These are phyloP conservation scores for Pseudozyma sp. DNA, from an alignment of 1,284 basidiomycete species.

Conservation along the genomic window DNA sequence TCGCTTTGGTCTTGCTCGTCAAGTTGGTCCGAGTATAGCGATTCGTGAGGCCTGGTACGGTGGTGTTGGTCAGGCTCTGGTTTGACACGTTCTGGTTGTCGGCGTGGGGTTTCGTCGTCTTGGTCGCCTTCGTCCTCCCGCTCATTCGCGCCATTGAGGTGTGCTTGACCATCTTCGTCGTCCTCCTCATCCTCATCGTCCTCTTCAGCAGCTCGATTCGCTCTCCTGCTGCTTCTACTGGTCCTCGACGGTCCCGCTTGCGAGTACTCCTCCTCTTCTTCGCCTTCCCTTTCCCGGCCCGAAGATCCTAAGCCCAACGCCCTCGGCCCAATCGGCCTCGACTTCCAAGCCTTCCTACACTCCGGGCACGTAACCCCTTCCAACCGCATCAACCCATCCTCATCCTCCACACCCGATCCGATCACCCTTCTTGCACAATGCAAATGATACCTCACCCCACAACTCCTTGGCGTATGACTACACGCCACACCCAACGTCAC, in stretches of 20 bases:
- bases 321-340: constrained; percentile 40
- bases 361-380: constrained; percentile 23
- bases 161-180: constrained; percentile 1
- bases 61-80: constrained; percentile 22
- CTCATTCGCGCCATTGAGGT: background rate
- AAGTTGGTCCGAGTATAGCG: background rate
- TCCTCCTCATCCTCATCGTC: constrained; percentile 56
- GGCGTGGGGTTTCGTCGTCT: background rate
- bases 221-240: constrained; percentile 8
- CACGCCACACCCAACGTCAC: constrained; percentile 53
- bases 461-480: constrained; percentile 9
- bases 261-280: constrained; percentile 10
- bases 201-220: constrained; percentile 55
- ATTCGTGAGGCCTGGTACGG: background rate
- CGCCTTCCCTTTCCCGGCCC: background rate
- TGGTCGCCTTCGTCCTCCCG: constrained; percentile 7
- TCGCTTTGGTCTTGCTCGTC: constrained; percentile 4
- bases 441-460: constrained; percentile 26
- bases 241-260: constrained; percentile 13
- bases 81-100: constrained; percentile 13
- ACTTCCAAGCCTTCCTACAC: constrained; percentile 27
- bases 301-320: constrained; percentile 12
- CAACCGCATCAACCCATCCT: constrained; percentile 22
- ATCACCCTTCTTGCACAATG: constrained; percentile 42
- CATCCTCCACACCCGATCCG: constrained; percentile 17